Evolutionary conservation across 345 rosid species (phyloP).

Genomic region (Iberis pinnata): DNA sequence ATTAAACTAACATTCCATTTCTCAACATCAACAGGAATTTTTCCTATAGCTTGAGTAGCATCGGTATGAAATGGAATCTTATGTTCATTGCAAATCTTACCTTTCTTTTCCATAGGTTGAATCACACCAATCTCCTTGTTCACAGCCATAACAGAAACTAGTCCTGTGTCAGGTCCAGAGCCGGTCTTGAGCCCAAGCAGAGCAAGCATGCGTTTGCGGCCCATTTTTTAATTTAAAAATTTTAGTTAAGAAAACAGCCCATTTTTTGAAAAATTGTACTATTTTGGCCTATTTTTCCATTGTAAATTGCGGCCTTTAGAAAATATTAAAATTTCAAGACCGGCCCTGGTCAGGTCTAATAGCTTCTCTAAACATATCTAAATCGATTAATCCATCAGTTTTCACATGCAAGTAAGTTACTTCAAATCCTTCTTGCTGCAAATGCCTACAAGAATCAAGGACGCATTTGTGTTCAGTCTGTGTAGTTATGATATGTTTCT

Average conservation of each 20-base stretch:
- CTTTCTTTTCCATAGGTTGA: slow-evolving; percentile 91
- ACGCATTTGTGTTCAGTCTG: slow-evolving; percentile 99
- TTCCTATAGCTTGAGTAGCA: slow-evolving; percentile 92
- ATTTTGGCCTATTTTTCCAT: too few relatives aligned
- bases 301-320: too few relatives aligned
- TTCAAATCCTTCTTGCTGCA: slow-evolving; percentile 92
- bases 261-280: too few relatives aligned
- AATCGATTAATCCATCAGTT: slow-evolving; percentile 64
- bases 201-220: too few relatives aligned
- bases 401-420: slow-evolving; percentile 79
- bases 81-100: slow-evolving; percentile 67
- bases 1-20: slow-evolving; percentile 88
- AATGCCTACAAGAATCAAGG: slow-evolving; percentile 84
- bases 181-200: too few relatives aligned
- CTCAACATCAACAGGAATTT: slow-evolving; percentile 80
- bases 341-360: too few relatives aligned
- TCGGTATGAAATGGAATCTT: slow-evolving; percentile 85
- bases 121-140: slow-evolving; percentile 95
- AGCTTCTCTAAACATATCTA: slow-evolving; percentile 50
- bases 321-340: too few relatives aligned
- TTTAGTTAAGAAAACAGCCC: too few relatives aligned
- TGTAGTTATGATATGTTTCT: slow-evolving; percentile 79
- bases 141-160: slow-evolving; percentile 89
- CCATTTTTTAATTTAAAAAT: too few relatives aligned
- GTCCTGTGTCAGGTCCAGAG: slow-evolving; percentile 74